Percentiles rank a stretch among this genome's conserved stretches.
Evolutionary conservation across 140 eudicot species (phyloP).

Genomic region (Bidens hawaiensis): DNA sequence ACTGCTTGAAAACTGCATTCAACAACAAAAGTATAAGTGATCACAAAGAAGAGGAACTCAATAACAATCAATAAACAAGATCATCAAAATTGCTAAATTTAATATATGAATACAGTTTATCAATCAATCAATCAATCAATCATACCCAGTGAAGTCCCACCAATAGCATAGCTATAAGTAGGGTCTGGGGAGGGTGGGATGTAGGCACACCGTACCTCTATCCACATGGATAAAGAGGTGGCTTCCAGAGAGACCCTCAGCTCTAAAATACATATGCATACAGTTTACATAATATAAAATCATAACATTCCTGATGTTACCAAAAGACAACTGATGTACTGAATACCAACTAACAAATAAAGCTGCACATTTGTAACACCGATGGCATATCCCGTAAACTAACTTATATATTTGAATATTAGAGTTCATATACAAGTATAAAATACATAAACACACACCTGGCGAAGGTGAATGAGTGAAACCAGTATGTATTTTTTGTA

Average conservation of each 20-base stretch:
- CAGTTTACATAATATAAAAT: not conserved
- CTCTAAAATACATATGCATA: constrained; percentile 6
- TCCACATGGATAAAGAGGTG: too few relatives aligned
- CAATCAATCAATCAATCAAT: too few relatives aligned
- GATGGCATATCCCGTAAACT: not conserved
- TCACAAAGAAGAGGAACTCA: not conserved
- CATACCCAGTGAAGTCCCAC: too few relatives aligned
- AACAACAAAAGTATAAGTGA: constrained; percentile 5
- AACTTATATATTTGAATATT: not conserved
- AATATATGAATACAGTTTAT: too few relatives aligned
- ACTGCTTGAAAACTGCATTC: constrained; percentile 63
- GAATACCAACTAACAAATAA: constrained; percentile 11
- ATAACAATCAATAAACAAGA: constrained; percentile 9
- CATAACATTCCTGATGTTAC: not conserved
- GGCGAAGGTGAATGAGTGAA: constrained; percentile 94
- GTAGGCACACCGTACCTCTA: too few relatives aligned
- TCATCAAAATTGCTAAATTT: not conserved
- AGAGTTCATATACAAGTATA: not conserved
- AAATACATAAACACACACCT: constrained; percentile 65
- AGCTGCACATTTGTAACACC: not conserved
- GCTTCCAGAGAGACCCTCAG: too few relatives aligned
- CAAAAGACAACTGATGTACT: constrained; percentile 1
- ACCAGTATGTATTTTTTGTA: constrained; percentile 91
- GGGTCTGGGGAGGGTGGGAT: too few relatives aligned
- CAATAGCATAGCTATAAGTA: too few relatives aligned